These are phyloP conservation scores for Novakomyces olei DNA, from an alignment of 805 yeast species.

Conservation along the genomic window DNA sequence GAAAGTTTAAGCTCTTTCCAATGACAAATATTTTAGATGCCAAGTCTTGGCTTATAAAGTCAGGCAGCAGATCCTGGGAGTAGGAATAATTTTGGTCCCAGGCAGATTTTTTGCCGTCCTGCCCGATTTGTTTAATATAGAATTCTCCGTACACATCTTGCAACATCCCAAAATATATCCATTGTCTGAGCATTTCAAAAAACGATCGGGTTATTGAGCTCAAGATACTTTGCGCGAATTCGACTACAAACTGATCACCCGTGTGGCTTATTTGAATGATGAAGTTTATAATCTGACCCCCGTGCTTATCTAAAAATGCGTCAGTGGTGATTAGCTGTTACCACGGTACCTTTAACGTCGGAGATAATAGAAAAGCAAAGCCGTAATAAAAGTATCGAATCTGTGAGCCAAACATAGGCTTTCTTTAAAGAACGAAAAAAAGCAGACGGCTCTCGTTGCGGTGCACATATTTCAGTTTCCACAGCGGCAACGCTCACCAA, in stretches of 20 bases:
- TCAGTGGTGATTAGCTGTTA: too few species aligned
- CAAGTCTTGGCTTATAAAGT: conserved; percentile 15
- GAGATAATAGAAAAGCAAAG: conserved; percentile 29
- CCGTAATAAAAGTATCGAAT: conserved; percentile 35
- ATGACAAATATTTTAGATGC: conserved; percentile 20
- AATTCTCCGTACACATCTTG: conserved; percentile 36
- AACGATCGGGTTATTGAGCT: conserved; percentile 33
- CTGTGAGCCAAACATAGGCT: conserved; percentile 24
- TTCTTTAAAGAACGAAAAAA: too few species aligned
- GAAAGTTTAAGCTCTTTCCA: conserved; percentile 49
- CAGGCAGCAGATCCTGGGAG: conserved; percentile 17
- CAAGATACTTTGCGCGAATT: conserved; percentile 25
- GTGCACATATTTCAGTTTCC: too few species aligned
- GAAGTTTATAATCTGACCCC: conserved; percentile 32
- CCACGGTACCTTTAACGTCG: too few species aligned
- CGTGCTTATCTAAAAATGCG: conserved; percentile 13
- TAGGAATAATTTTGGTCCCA: conserved; percentile 12
- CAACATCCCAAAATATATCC: conserved; percentile 52
- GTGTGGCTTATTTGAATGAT: conserved; percentile 29
- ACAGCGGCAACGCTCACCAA: too few species aligned
- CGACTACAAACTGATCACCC: conserved; percentile 38
- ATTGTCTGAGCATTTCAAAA: conserved; percentile 31
- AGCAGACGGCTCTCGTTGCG: too few species aligned
- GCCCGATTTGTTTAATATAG: conserved; percentile 22
- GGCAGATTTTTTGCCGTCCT: conserved; percentile 8